Conservation (phyloP, 2,329 filamentous ascomycete genomes). For the Fusarium kyushuense region DNA sequence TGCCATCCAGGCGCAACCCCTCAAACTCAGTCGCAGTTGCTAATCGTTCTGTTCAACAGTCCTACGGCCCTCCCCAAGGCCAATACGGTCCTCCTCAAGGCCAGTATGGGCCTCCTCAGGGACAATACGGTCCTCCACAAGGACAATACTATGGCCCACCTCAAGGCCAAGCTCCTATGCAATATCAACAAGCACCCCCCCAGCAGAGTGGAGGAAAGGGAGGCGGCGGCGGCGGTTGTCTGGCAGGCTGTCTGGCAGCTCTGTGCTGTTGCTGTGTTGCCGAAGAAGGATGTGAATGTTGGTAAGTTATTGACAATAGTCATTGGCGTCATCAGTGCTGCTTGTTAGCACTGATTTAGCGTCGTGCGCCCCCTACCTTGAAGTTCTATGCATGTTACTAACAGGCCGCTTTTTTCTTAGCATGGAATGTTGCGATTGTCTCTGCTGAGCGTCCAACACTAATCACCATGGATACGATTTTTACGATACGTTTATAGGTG, state of each 20-base stretch:
- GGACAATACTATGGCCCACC: conserved; percentile 51
- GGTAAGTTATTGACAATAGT: conserved; percentile 49
- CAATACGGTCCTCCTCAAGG: conserved; percentile 47
- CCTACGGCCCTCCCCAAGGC: conserved; percentile 49
- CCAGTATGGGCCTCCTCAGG: conserved; percentile 50
- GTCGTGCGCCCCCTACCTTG: conserved; percentile 2
- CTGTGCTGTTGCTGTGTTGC: conserved; percentile 65
- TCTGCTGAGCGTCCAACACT: conserved; percentile 46
- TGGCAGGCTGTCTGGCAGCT: conserved; percentile 61
- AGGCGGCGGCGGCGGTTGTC: conserved; percentile 57
- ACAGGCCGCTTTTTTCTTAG: conserved; percentile 36
- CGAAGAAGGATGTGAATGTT: conserved; percentile 65
- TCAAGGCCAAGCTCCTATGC: conserved; percentile 58
- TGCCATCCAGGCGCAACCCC: conserved; percentile 35
- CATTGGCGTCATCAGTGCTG: conserved; percentile 16
- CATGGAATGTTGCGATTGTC: conserved; percentile 58
- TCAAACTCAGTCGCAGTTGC: conserved; percentile 10
- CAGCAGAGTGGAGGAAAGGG: conserved; percentile 52
- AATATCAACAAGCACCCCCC: conserved; percentile 57
- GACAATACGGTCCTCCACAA: conserved; percentile 46
- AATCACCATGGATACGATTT: conserved; percentile 6
- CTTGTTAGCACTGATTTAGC: conserved; percentile 5
- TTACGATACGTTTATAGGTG: conserved; percentile 4
- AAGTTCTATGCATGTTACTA: conserved; percentile 6
- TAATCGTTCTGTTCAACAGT: conserved; percentile 39